Base-by-base conservation (phyloP, 768 basidiomycete species). In the Holtermannia corniformis region DNA sequence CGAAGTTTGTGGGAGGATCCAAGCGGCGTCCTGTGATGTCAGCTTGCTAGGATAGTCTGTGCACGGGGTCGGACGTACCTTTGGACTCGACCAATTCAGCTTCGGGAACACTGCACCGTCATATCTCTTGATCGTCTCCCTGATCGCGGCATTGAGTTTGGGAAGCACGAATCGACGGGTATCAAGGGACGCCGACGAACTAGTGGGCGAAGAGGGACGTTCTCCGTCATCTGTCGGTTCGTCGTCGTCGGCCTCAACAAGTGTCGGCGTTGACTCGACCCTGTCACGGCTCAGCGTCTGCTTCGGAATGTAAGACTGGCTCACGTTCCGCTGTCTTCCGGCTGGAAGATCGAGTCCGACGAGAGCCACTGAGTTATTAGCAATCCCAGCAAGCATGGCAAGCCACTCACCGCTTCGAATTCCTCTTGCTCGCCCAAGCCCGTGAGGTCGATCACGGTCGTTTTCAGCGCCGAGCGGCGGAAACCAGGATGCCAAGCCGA, bases 21-120 rank as follows among this genome's bases (percentile, higher is more conserved):
- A 96, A 3, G 86, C 79, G 25, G 91, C 89, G 61, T 97, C 93
- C 89, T 91, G 57, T 16, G n/a, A n/a, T 0, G 26, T 57, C 45
- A 52, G 46, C 45, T 41, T 5, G 27, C 47, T 13, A 45, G 44
- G 16, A 51, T 44, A 19, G 3, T 37, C 16, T 20, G 28, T 63
- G 54, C 20, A 37, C 4, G 13, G 44, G 14, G 4, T n/a, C 1
- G 11, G 37, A 61, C 77, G 52, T 54, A 86, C 91, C 75, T 84
- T 85, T 13, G 92, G 92, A n/a, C 87, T 84, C 4, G 90, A 87
- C 74, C 92, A 95, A 65, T 95, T 96, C 51, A 97, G 81, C 73
- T 97, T 97, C 0, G 92, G 91, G 68, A 97, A 97, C 24, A 93
- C 84, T 4, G 84, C 84, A 2, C 81, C 85, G 5, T 67, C 66